A percentile compares a stretch with the other conserved stretches of the same genome.
Conservation (phyloP, 768 basidiomycete species). For the Mycena indigotica region DNA sequence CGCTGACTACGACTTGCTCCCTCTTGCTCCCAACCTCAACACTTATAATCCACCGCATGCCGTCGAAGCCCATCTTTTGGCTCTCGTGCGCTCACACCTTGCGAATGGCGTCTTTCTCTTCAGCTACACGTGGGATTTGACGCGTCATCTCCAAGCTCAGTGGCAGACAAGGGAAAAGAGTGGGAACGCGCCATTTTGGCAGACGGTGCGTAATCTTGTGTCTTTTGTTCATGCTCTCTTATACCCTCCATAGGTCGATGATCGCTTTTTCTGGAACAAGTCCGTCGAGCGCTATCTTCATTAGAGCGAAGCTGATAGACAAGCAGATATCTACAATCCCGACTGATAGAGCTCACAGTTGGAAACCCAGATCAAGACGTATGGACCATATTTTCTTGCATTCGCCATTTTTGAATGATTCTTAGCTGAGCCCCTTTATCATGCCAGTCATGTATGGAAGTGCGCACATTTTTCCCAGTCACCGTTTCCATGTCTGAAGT, state of each 20-base stretch:
- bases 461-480: constrained; percentile 44
- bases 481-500: constrained; percentile 10
- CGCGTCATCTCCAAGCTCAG: constrained; percentile 84
- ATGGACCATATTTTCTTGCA: constrained; percentile 31
- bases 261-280: constrained; percentile 99
- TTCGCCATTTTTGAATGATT: neutral
- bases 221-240: neutral
- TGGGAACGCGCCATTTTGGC: constrained; percentile 65
- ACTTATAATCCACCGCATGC: constrained; percentile 73
- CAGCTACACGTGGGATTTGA: constrained; percentile 89
- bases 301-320: constrained; percentile 67
- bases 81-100: constrained; percentile 84
- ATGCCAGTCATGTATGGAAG: constrained; percentile 95
- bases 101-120: constrained; percentile 81
- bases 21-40: constrained; percentile 73
- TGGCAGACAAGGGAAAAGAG: constrained; percentile 58
- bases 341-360: constrained; percentile 41
- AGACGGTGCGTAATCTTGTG: constrained; percentile 58
- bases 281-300: constrained; percentile 43
- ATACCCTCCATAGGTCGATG: constrained; percentile 66
- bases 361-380: constrained; percentile 66
- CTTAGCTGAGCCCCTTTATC: constrained; percentile 83
- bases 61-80: constrained; percentile 85
- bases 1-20: constrained; percentile 88
- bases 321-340: constrained; percentile 43